These are phyloP conservation scores for Draba incana DNA, from an alignment of 345 rosid species.

Conservation along the genomic window DNA sequence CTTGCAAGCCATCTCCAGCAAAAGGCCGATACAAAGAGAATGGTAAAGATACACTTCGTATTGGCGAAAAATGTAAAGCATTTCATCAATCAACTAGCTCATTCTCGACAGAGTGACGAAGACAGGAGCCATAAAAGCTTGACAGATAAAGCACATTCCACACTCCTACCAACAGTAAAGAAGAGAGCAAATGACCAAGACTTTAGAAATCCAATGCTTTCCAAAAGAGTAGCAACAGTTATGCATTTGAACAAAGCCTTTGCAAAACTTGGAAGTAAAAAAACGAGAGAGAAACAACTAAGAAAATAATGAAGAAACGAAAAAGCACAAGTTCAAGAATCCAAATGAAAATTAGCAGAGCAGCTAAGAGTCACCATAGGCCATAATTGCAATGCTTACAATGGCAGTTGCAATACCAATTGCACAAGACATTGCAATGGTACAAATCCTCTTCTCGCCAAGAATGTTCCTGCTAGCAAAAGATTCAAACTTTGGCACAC, in stretches of 20 bases:
- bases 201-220: constrained; percentile 28
- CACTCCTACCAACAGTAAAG: constrained; percentile 6
- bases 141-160: constrained; percentile 10
- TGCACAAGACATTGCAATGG: constrained; percentile 24
- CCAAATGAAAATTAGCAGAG: constrained; percentile 43
- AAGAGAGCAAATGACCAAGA: constrained; percentile 28
- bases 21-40: background rate
- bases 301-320: background rate
- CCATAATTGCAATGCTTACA: constrained; percentile 28
- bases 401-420: constrained; percentile 21
- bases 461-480: constrained; percentile 13
- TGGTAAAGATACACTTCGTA: background rate
- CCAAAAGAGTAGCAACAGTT: constrained; percentile 35
- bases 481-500: constrained; percentile 15
- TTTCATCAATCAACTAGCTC: background rate
- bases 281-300: constrained; percentile 26
- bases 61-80: constrained; percentile 9
- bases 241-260: constrained; percentile 37
- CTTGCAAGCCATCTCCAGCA: constrained; percentile 21
- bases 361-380: constrained; percentile 32
- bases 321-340: constrained; percentile 34
- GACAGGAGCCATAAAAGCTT: background rate
- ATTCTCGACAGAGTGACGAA: background rate
- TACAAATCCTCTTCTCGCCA: constrained; percentile 17
- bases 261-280: constrained; percentile 40